Conservation (phyloP, 2,329 filamentous ascomycete species). For the Pyrenochaeta sp. region DNA sequence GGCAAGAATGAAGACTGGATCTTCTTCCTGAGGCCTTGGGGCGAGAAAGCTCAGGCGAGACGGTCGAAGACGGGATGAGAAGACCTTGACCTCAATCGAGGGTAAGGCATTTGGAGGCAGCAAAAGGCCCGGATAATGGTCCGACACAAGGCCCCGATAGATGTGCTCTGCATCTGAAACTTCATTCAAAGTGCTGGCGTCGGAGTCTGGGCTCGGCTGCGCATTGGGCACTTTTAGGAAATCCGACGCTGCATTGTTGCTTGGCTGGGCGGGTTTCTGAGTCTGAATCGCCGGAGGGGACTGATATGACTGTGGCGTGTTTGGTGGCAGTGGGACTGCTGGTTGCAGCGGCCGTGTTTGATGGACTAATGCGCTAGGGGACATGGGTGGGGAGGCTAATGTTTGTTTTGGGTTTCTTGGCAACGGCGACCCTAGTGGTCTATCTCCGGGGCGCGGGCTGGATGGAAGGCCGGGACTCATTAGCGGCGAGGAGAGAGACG, state of each 20-base stretch:
- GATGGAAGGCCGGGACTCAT: slow-evolving; percentile 71
- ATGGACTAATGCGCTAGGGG: slow-evolving; percentile 65
- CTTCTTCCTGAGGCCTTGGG: slow-evolving; percentile 82
- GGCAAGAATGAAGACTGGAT: slow-evolving; percentile 92
- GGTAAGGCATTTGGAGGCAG: slow-evolving; percentile 88
- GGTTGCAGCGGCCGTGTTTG: slow-evolving; percentile 77
- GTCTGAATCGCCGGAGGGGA: slow-evolving; percentile 57
- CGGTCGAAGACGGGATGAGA: slow-evolving; percentile 93
- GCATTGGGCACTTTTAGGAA: slow-evolving; percentile 41
- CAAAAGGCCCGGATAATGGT: slow-evolving; percentile 86
- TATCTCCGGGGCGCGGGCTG: slow-evolving; percentile 68
- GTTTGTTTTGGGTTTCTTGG: slow-evolving; percentile 65
- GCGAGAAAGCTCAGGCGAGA: slow-evolving; percentile 86
- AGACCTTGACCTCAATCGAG: slow-evolving; percentile 84
- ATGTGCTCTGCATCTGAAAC: slow-evolving; percentile 60
- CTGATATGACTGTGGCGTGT: slow-evolving; percentile 71
- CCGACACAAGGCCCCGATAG: slow-evolving; percentile 80
- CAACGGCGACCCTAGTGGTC: slow-evolving; percentile 67
- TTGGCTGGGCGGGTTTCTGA: slow-evolving; percentile 43
- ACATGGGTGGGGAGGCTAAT: slow-evolving; percentile 72
- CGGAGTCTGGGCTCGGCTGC: slow-evolving; percentile 45
- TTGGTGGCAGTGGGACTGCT: slow-evolving; percentile 75
- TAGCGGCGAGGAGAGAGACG: slow-evolving; percentile 55
- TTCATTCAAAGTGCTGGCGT: slow-evolving; percentile 36
- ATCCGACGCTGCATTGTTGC: slow-evolving; percentile 33